These are phyloP conservation scores for Lyophyllum decastes DNA, from an alignment of 768 basidiomycete species.

Conservation along the genomic window DNA sequence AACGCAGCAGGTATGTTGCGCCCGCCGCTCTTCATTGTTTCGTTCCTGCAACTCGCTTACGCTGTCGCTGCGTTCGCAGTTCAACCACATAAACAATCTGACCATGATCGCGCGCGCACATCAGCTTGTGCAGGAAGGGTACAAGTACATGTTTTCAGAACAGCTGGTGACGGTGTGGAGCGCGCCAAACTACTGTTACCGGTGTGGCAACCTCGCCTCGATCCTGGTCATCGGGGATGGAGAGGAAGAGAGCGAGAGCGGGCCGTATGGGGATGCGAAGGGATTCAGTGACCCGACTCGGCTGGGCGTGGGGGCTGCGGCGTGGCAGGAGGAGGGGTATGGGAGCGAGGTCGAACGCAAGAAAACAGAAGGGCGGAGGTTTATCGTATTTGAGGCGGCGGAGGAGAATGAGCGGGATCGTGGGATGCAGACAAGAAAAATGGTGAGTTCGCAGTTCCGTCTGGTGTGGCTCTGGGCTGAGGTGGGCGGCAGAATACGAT, in stretches of 20 bases:
- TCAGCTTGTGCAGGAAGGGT: slow-evolving; percentile 95
- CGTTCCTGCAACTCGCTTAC: background rate
- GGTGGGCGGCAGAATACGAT: slow-evolving; percentile 43
- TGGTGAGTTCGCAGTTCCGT: slow-evolving; percentile 49
- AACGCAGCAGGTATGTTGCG: slow-evolving; percentile 67
- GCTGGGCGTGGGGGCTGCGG: background rate
- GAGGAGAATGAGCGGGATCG: slow-evolving; percentile 87
- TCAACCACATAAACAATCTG: slow-evolving; percentile 91
- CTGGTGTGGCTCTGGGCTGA: background rate
- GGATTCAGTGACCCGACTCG: slow-evolving; percentile 3
- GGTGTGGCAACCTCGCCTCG: slow-evolving; percentile 88
- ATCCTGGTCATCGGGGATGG: slow-evolving; percentile 81
- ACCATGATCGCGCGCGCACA: slow-evolving; percentile 92
- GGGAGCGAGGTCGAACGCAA: background rate
- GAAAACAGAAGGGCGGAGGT: slow-evolving; percentile 42
- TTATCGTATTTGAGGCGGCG: slow-evolving; percentile 86
- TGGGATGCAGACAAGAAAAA: slow-evolving; percentile 70
- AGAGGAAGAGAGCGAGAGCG: background rate
- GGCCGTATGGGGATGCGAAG: background rate
- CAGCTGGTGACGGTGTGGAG: slow-evolving; percentile 93
- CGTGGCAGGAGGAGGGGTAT: slow-evolving; percentile 3
- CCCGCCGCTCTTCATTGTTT: background rate
- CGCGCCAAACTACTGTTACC: slow-evolving; percentile 82
- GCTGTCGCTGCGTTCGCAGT: slow-evolving; percentile 42
- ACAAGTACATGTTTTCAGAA: slow-evolving; percentile 96